Evolutionary conservation across 441 rosid genomes (phyloP), one percentile per base, ranked within the genome.

Genomic region (Populus hybrid): DNA sequence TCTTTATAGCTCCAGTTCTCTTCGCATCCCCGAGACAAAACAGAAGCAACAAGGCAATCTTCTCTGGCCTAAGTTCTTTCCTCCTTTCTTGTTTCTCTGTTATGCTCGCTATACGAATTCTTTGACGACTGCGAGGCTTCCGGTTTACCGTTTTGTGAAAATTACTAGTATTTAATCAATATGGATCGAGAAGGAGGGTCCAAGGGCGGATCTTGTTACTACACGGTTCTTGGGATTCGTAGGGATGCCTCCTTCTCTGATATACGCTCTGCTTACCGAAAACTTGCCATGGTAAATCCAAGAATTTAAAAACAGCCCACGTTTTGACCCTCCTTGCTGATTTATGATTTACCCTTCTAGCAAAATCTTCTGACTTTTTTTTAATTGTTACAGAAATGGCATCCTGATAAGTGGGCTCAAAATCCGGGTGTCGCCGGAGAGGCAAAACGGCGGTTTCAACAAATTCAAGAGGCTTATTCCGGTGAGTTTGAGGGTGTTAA

Each of bases 111-210:
- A 30, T 30, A 30, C 32, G 32, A 30, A 30, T 30, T 54, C 8
- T 18, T 16, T 54, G n/a, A 54, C 61, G 61, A 16, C 61, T 6
- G 61, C n/a, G 1, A 54, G 9, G n/a, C 1, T 54, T 18, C 3
- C 61, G 1, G 36, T 6, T 28, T 28, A 10, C 34, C 2, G 30
- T 66, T 24, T 28, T 23, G 14, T 28, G 34, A 36, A 35, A 20
- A 34, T 16, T 2, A 10, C 32, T 30, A 30, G 32, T 30, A 30
- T 30, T 30, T 30, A 10, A 0, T 0, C 14, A 24, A 69, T 8
- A 92, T 94, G 98, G 93, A 90, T 74, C 79, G 87, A 14, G 92
- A 72, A 80, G 97, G 90, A 80, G 97, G 86, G 78, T 88, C 96
- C 73, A 83, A 70, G 67, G 86, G 80, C 81, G 92, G 92, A 86